Conservation (phyloP, 169 alveolate species). For the Cryptosporidium canis region DNA sequence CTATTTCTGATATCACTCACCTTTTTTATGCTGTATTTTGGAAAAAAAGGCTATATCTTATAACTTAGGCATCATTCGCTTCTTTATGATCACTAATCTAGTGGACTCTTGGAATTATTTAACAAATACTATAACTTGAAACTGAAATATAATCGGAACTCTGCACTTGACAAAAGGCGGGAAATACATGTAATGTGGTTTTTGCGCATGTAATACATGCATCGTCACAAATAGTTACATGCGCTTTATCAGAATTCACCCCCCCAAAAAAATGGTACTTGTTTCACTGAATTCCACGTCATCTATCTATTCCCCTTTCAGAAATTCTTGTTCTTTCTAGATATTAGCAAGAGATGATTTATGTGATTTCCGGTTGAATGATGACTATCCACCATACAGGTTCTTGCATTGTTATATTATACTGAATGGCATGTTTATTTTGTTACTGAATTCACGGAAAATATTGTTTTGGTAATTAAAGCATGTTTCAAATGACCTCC, state of each 20-base stretch:
- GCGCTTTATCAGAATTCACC: no score
- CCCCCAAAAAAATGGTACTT: no score
- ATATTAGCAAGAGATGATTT: background rate
- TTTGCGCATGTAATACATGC: background rate
- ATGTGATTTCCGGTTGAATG: background rate
- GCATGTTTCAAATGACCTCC: background rate
- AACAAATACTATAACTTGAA: background rate
- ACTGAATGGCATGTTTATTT: background rate
- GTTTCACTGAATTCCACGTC: background rate
- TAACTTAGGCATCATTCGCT: background rate
- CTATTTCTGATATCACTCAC: background rate
- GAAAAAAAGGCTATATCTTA: background rate
- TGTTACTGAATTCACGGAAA: background rate
- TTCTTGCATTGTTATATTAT: background rate
- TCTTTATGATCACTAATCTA: conserved; percentile 4
- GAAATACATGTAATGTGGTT: background rate
- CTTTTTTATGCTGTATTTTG: background rate
- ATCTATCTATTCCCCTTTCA: background rate
- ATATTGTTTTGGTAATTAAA: background rate
- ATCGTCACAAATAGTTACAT: no score
- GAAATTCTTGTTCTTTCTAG: background rate
- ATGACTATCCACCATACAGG: background rate
- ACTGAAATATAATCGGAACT: background rate
- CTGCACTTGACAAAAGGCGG: background rate
- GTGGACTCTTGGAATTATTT: background rate